phyloP scores from a whole-genome alignment of 2,329 filamentous ascomycete species.

The Arthrobotrys iridis region DNA sequence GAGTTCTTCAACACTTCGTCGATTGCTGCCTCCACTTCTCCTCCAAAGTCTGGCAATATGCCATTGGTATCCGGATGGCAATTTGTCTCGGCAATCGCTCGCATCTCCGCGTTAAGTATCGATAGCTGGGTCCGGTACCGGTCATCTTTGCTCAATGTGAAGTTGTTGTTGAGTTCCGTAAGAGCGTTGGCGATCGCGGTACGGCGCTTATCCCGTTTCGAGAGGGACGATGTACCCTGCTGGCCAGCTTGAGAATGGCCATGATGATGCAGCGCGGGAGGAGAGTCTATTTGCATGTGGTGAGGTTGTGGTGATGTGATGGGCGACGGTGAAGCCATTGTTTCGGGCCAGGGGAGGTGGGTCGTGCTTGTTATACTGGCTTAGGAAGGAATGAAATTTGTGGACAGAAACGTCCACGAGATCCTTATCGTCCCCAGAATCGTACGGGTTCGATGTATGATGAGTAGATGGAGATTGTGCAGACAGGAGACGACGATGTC shows the following conservation, averaged over 20 bases:
- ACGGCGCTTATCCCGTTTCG: constrained; percentile 52
- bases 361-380: not conserved
- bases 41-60: constrained; percentile 51
- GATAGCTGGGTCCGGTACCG: constrained; percentile 51
- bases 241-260: constrained; percentile 28
- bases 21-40: constrained; percentile 48
- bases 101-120: constrained; percentile 51
- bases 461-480: constrained; percentile 2
- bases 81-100: constrained; percentile 51
- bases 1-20: constrained; percentile 48
- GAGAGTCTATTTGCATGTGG: constrained; percentile 52
- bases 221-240: constrained; percentile 31
- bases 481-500: constrained; percentile 20
- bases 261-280: constrained; percentile 41
- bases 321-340: constrained; percentile 51
- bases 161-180: constrained; percentile 41
- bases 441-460: not conserved
- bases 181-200: constrained; percentile 47
- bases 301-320: constrained; percentile 45
- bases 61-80: constrained; percentile 49
- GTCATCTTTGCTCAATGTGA: constrained; percentile 46
- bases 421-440: constrained; percentile 27
- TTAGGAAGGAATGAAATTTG: not conserved
- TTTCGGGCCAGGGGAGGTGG: constrained; percentile 22
- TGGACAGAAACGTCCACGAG: constrained; percentile 37